phyloP scores from a whole-genome alignment of 2,329 filamentous ascomycete genomes.

The Talaromyces marneffei region DNA sequence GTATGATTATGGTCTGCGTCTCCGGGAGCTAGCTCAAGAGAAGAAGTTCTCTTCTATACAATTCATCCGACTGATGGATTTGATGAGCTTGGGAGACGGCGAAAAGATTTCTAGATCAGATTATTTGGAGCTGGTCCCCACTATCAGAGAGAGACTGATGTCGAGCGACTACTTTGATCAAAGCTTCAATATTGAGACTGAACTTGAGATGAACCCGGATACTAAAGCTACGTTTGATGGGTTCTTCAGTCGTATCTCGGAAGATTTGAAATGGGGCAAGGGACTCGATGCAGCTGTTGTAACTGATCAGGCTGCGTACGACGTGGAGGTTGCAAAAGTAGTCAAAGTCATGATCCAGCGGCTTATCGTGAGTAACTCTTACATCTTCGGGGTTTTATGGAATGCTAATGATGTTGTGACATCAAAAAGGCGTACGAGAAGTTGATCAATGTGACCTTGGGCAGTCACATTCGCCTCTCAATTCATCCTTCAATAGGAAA shows the following conservation, averaged over 20 bases:
- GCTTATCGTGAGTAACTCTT: neutral
- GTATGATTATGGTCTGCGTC: conserved; percentile 48
- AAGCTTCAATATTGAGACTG: conserved; percentile 41
- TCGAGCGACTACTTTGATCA: conserved; percentile 13
- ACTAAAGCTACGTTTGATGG: conserved; percentile 50
- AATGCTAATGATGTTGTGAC: neutral
- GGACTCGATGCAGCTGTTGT: neutral
- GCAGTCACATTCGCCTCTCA: conserved; percentile 46
- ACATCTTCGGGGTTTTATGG: neutral
- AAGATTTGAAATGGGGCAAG: conserved; percentile 6
- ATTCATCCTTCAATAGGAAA: conserved; percentile 50
- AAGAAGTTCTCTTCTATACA: conserved; percentile 41
- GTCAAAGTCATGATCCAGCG: conserved; percentile 37
- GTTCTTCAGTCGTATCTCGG: conserved; percentile 48
- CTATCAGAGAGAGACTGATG: conserved; percentile 2
- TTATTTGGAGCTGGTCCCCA: conserved; percentile 3
- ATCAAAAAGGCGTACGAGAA: conserved; percentile 45
- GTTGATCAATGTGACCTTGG: conserved; percentile 44
- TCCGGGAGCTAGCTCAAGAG: conserved; percentile 35
- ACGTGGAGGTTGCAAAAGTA: conserved; percentile 2
- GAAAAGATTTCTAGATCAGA: neutral
- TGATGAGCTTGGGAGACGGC: conserved; percentile 1
- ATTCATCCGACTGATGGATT: conserved; percentile 44
- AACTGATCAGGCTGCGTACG: conserved; percentile 38
- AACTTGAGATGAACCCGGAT: conserved; percentile 44